Base-by-base conservation (phyloP, 495 filamentous ascomycete species). In the Rhypophila decipiens region DNA sequence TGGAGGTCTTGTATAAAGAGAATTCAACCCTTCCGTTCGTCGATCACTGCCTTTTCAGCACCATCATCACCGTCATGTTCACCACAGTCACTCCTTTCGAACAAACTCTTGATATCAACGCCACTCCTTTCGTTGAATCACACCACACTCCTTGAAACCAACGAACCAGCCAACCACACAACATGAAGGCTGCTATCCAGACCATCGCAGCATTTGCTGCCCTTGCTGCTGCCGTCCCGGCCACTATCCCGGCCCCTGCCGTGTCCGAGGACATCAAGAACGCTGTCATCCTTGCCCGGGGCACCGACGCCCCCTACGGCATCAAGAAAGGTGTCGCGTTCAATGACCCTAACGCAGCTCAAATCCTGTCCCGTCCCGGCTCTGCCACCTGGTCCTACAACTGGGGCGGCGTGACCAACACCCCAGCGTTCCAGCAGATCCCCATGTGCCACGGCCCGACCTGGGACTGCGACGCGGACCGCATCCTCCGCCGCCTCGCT, bases 311-410 rank as follows among this genome's bases (percentile, higher is more conserved):
- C 4, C 49, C 49, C 13, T 41, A 34, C 22, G 49, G 49, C 36
- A 41, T 51, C 49, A 51, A 51, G 19, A 51, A 51, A 11, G 49
- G 49, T 27, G 7, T 51, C 1, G 37, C 20, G 12, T 51, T 46
- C 49, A 42, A 42, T 20, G 8, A 51, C 27, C 42, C 23, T 29
- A 19, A 0, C 19, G 23, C 37, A 13, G 21, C 42, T 9, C 9
- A 21, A 5, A 19, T 24, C 3, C 34, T 51, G n/a, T 46, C 42
- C 2, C 36, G 42, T 20, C 13, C n/a, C 24, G 42, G 49, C 27
- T 38, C 31, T 27, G 37, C 39, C n/a, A 50, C 49, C 7, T 51
- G 49, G 49, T 35, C 49, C 22, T 51, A 51, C 49, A 51, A 51
- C 42, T 51, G 49, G 49, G 42, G 36, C 19, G 49, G 42, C 11